phyloP scores from a whole-genome alignment of 495 filamentous ascomycete genomes.

The Tuber microsphaerosporum region DNA sequence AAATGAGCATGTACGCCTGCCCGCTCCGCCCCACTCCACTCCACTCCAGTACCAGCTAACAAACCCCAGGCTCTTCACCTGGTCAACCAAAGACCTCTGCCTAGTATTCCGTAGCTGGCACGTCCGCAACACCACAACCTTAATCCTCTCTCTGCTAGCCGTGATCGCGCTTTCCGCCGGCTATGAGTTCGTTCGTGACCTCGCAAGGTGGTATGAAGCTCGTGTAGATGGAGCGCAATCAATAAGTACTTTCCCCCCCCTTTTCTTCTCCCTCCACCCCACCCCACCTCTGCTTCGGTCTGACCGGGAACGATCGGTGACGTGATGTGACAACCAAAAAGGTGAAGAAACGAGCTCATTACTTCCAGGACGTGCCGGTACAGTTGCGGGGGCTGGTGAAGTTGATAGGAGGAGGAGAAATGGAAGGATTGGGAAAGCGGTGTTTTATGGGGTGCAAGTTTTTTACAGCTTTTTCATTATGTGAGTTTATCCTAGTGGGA shows the following conservation, averaged over 20 bases:
- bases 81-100: conserved; percentile 85
- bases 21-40: not conserved
- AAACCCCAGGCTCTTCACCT: conserved; percentile 88
- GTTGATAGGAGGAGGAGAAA: conserved; percentile 45
- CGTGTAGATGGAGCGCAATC: conserved; percentile 48
- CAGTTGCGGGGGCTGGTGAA: conserved; percentile 36
- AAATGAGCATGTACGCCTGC: conserved; percentile 68
- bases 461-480: conserved; percentile 99
- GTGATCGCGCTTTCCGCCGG: conserved; percentile 77
- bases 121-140: conserved; percentile 59
- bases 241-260: conserved; percentile 49
- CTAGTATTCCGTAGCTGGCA: conserved; percentile 92
- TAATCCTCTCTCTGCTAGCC: conserved; percentile 72
- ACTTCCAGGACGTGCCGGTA: conserved; percentile 52
- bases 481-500: conserved; percentile 51
- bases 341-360: conserved; percentile 59
- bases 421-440: conserved; percentile 68
- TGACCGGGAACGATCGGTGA: not conserved
- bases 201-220: conserved; percentile 68
- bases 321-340: conserved; percentile 9
- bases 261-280: conserved; percentile 9
- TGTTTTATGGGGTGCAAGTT: conserved; percentile 84
- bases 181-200: conserved; percentile 79
- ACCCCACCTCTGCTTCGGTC: not conserved
- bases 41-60: conserved; percentile 8